A percentile compares a stretch with the other conserved stretches of the same genome.
Conservation (phyloP, 768 basidiomycete species). For the Lactarius sanguifluus region DNA sequence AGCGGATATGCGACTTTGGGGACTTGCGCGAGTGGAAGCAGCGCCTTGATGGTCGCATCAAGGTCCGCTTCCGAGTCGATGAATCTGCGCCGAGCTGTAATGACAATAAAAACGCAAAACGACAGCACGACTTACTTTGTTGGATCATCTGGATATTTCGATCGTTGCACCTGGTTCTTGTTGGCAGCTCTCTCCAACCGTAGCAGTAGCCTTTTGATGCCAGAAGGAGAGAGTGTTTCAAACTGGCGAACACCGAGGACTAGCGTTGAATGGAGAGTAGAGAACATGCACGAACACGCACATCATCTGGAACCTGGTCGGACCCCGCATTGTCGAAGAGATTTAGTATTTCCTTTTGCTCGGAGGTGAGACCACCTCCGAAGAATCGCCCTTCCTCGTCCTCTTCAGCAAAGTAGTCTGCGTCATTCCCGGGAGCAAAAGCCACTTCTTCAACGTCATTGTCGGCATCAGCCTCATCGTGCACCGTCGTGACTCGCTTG, state of each 20-base stretch:
- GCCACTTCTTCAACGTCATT: conserved; percentile 39
- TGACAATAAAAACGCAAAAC: conserved; percentile 12
- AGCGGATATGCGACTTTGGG: conserved; percentile 87
- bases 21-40: conserved; percentile 86
- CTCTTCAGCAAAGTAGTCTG: conserved; percentile 88
- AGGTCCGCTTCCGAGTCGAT: conserved; percentile 98
- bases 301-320: conserved; percentile 65
- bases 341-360: conserved; percentile 94
- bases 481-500: conserved; percentile 51
- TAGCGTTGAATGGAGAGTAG: conserved; percentile 3
- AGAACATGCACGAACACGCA: conserved; percentile 41
- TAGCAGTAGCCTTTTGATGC: conserved; percentile 70
- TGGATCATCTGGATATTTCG: conserved; percentile 92
- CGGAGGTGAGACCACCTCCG: conserved; percentile 87
- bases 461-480: conserved; percentile 61
- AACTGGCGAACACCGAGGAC: conserved; percentile 40
- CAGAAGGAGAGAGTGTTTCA: conserved; percentile 65
- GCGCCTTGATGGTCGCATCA: conserved; percentile 78
- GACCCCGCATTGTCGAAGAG: conserved; percentile 82
- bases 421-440: conserved; percentile 85
- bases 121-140: conserved; percentile 59
- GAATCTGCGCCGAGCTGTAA: conserved; percentile 58
- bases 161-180: conserved; percentile 95
- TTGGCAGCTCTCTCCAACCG: conserved; percentile 85
- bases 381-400: conserved; percentile 92